These are phyloP conservation scores for Gomphus sp. DNA, from an alignment of 1,284 basidiomycete species.

Conservation along the genomic window DNA sequence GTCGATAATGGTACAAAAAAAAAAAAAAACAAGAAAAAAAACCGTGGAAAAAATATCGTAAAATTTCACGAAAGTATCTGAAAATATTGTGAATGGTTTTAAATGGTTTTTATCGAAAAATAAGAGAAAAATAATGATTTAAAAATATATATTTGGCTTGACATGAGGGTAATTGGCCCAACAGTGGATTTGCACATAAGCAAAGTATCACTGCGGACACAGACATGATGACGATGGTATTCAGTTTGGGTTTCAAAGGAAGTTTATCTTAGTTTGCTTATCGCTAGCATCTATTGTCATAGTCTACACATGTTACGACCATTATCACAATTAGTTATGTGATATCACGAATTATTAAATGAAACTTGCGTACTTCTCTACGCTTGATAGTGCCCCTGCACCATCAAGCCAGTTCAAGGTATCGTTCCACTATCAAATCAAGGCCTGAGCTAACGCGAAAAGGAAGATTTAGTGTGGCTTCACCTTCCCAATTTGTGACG, in stretches of 20 bases:
- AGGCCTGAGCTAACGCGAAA: slow-evolving; percentile 6
- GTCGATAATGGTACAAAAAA: no score
- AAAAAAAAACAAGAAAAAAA: no score
- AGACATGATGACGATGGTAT: slow-evolving; percentile 22
- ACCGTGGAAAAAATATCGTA: no score
- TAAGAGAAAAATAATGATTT: no score
- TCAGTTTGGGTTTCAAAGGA: neutral
- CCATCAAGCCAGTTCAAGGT: slow-evolving; percentile 66
- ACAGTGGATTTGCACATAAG: slow-evolving; percentile 55
- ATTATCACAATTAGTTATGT: neutral
- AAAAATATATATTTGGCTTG: no score
- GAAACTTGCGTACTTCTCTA: neutral
- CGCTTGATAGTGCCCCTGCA: no score
- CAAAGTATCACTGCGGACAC: slow-evolving; percentile 36
- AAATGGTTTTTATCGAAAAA: no score
- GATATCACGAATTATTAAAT: slow-evolving; percentile 1
- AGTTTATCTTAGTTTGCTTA: neutral
- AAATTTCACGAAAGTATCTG: no score
- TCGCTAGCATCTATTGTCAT: slow-evolving; percentile 1
- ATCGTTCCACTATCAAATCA: slow-evolving; percentile 60
- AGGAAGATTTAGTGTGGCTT: slow-evolving; percentile 16
- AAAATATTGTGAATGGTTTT: no score
- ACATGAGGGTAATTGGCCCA: no score
- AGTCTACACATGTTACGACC: slow-evolving; percentile 1
- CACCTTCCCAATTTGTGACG: slow-evolving; percentile 92